phyloP scores from a whole-genome alignment of 257 asterid species.

The Verbena officinalis region DNA sequence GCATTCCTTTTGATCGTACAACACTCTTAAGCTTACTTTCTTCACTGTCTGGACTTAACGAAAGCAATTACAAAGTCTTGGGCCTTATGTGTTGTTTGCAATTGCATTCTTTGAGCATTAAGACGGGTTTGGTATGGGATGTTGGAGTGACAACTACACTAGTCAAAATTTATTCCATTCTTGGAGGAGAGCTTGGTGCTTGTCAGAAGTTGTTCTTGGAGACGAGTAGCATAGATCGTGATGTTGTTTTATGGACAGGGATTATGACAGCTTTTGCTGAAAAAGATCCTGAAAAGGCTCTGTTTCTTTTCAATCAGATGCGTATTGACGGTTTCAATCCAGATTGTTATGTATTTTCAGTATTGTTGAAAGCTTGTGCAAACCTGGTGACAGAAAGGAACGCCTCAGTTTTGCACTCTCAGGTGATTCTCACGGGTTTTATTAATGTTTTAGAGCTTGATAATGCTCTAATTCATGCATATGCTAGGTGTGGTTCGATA shows the following conservation, averaged over 20 bases:
- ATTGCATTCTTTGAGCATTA: constrained; percentile 60
- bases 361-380: constrained; percentile 76
- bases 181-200: constrained; percentile 50
- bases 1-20: constrained; percentile 56
- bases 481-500: constrained; percentile 77
- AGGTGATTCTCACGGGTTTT: constrained; percentile 57
- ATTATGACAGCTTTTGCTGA: constrained; percentile 62
- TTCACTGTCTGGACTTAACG: constrained; percentile 41
- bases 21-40: constrained; percentile 63
- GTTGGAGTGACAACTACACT: constrained; percentile 69
- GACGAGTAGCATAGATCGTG: constrained; percentile 43
- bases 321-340: constrained; percentile 44
- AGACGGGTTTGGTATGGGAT: constrained; percentile 53
- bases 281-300: constrained; percentile 54
- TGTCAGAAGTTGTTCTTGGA: constrained; percentile 61
- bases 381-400: constrained; percentile 61
- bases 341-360: constrained; percentile 62
- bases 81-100: constrained; percentile 52
- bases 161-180: constrained; percentile 64
- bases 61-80: constrained; percentile 26
- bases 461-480: constrained; percentile 77
- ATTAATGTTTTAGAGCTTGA: constrained; percentile 44
- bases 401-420: constrained; percentile 62
- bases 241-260: constrained; percentile 80
- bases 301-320: constrained; percentile 60